Conservation (phyloP, 2,329 filamentous ascomycete species). For the Mycosphaerella sp. region DNA sequence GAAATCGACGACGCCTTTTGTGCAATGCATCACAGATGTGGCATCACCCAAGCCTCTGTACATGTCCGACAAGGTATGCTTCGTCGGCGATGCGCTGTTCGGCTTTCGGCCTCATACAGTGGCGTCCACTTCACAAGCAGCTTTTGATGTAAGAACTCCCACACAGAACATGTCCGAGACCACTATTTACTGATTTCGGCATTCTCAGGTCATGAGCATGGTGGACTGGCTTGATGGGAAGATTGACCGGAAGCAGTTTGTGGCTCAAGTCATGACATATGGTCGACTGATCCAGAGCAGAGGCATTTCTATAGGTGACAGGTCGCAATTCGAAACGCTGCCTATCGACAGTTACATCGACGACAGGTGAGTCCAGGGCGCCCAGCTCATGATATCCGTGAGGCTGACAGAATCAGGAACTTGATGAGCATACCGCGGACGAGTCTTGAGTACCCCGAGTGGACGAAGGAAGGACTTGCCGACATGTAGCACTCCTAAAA, state of each 20-base stretch:
- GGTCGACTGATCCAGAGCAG: conserved; percentile 36
- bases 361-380: conserved; percentile 17
- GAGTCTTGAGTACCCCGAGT: conserved; percentile 18
- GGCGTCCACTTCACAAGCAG: conserved; percentile 43
- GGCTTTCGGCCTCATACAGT: conserved; percentile 44
- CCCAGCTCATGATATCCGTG: too few relatives aligned
- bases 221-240: conserved; percentile 36
- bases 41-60: conserved; percentile 37
- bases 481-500: neutral
- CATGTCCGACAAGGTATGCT: conserved; percentile 38
- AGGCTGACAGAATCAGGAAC: conserved; percentile 10
- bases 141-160: conserved; percentile 39
- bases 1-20: conserved; percentile 39
- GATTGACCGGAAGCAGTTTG: conserved; percentile 35
- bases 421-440: conserved; percentile 18
- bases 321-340: conserved; percentile 38
- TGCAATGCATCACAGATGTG: conserved; percentile 43
- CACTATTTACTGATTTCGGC: conserved; percentile 13
- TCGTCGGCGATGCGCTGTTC: conserved; percentile 44
- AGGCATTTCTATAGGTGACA: conserved; percentile 37
- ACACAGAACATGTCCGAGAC: conserved; percentile 36
- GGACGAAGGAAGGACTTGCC: conserved; percentile 18
- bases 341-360: conserved; percentile 37
- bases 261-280: conserved; percentile 36
- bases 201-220: conserved; percentile 34